A percentile compares a stretch with the other conserved stretches of the same genome.
These are phyloP conservation scores for Trichoderma brevicompactum DNA, from an alignment of 2,329 filamentous ascomycete species.

Conservation along the genomic window DNA sequence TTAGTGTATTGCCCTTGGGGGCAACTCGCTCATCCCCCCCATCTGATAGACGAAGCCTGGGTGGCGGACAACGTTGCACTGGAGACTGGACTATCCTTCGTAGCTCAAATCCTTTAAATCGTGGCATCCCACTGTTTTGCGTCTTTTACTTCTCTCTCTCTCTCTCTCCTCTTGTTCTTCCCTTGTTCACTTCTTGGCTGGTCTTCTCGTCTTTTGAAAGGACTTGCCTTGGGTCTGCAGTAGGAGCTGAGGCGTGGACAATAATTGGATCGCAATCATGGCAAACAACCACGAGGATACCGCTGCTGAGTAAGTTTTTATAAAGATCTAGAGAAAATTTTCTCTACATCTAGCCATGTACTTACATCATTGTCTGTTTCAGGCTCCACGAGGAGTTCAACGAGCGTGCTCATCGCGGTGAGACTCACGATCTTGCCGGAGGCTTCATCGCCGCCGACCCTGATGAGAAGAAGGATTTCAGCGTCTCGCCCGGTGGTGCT, in stretches of 20 bases:
- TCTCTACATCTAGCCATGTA: background rate
- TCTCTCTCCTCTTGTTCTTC: background rate
- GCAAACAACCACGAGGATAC: slow-evolving; percentile 29
- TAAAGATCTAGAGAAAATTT: background rate
- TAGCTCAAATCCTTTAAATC: slow-evolving; percentile 25
- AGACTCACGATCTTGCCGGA: slow-evolving; percentile 22
- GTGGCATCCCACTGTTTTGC: slow-evolving; percentile 4
- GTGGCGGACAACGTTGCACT: slow-evolving; percentile 25
- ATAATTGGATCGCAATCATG: slow-evolving; percentile 24
- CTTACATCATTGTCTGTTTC: background rate
- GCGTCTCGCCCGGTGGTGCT: slow-evolving; percentile 29
- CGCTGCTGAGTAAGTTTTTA: slow-evolving; percentile 27
- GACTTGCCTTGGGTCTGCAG: slow-evolving; percentile 19
- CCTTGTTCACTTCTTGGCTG: slow-evolving; percentile 10
- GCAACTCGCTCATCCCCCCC: background rate
- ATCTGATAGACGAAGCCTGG: slow-evolving; percentile 9
- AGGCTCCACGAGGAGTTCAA: slow-evolving; percentile 29
- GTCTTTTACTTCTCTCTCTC: slow-evolving; percentile 3
- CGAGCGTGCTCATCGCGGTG: slow-evolving; percentile 18
- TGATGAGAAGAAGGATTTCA: slow-evolving; percentile 27
- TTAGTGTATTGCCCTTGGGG: slow-evolving; percentile 5
- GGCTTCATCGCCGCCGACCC: slow-evolving; percentile 25
- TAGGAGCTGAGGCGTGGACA: slow-evolving; percentile 15
- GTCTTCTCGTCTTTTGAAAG: slow-evolving; percentile 9
- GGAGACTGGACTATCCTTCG: slow-evolving; percentile 6